phyloP scores from a whole-genome alignment of 2,329 filamentous ascomycete genomes.

The Thermochaetoides dissita region DNA sequence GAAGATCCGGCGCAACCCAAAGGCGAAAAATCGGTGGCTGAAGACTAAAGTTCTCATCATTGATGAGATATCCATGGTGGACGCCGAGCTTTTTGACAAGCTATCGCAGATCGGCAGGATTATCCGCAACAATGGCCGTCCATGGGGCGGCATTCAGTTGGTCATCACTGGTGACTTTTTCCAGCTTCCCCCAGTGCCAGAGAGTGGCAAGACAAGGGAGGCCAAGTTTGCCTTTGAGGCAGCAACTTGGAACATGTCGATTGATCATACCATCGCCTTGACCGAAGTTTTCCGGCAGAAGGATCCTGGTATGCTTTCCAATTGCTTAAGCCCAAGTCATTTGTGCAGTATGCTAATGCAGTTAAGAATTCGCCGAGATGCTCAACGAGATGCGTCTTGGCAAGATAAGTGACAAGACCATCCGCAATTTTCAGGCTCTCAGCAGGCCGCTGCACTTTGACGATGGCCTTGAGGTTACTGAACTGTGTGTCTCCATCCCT shows the following conservation, averaged over 20 bases:
- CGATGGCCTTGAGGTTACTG: constrained; percentile 69
- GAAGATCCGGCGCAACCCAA: constrained; percentile 79
- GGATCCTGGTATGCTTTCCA: constrained; percentile 43
- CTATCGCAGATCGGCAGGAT: constrained; percentile 73
- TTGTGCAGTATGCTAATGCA: no score
- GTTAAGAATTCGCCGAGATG: constrained; percentile 72
- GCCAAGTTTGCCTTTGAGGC: constrained; percentile 90
- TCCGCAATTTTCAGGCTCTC: constrained; percentile 61
- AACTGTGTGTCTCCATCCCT: constrained; percentile 41
- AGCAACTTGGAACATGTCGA: constrained; percentile 77
- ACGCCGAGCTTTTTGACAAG: constrained; percentile 94
- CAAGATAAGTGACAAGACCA: constrained; percentile 60
- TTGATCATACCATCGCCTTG: constrained; percentile 88
- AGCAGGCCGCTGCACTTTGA: constrained; percentile 56
- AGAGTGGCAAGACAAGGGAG: constrained; percentile 41
- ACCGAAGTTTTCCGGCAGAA: constrained; percentile 95
- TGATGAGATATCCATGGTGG: constrained; percentile 97
- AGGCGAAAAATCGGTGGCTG: constrained; percentile 80
- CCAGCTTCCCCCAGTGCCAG: constrained; percentile 81
- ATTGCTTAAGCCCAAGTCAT: no score
- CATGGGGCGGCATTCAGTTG: constrained; percentile 92
- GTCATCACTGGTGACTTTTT: constrained; percentile 97
- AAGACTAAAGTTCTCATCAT: constrained; percentile 76
- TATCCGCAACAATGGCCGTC: constrained; percentile 77
- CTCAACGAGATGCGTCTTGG: constrained; percentile 96